Conservation (phyloP, 2,329 filamentous ascomycete genomes). For the Botrytis paeoniae region DNA sequence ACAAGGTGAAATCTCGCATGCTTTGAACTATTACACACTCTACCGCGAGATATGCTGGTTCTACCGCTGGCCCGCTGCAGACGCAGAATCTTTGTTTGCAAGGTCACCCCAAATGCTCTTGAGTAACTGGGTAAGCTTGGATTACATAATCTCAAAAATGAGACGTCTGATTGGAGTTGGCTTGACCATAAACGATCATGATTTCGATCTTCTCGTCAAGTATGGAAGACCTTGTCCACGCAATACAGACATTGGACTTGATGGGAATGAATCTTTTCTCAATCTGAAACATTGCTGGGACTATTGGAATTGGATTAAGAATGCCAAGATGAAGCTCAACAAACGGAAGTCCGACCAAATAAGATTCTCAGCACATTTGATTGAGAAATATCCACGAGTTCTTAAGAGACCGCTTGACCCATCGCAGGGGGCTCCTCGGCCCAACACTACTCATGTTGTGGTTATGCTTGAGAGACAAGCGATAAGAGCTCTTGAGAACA, state of each 20-base stretch:
- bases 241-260: not conserved
- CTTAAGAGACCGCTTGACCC: conserved; percentile 4
- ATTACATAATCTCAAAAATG: not conserved
- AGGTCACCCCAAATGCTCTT: not conserved
- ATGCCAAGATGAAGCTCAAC: not conserved
- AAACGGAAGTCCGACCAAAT: not conserved
- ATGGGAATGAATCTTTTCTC: not conserved
- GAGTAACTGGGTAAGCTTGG: not conserved
- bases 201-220: conserved; percentile 7
- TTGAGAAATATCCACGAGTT: conserved; percentile 6
- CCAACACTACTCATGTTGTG: not conserved
- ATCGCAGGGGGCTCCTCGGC: not conserved
- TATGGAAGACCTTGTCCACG: not conserved
- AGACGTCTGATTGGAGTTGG: not conserved
- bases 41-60: conserved; percentile 13
- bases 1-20: not conserved
- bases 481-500: not conserved
- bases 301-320: conserved; percentile 12
- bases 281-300: not conserved
- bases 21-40: not conserved
- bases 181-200: not conserved
- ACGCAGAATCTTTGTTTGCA: not conserved
- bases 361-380: not conserved
- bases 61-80: not conserved
- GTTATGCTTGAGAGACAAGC: not conserved